Evolutionary conservation across 495 filamentous ascomycete genomes (phyloP).

Genomic region (Trichodelitschia bisporula): DNA sequence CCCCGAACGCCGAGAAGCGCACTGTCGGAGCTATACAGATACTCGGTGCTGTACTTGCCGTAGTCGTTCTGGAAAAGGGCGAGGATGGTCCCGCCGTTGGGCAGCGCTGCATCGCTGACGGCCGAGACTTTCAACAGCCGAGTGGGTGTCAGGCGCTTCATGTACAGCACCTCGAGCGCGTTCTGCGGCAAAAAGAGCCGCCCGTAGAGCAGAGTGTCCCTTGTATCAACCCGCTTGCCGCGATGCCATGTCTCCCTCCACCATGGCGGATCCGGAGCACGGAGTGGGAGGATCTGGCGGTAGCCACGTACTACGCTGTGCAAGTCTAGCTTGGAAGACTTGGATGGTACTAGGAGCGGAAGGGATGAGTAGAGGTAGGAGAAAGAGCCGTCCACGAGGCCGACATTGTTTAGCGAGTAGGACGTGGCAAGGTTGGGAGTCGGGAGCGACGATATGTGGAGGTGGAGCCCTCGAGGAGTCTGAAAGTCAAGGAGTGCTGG

Average conservation of each 20-base stretch:
- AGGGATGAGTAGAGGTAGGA: conserved; percentile 78
- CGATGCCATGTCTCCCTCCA: conserved; percentile 26
- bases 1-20: conserved; percentile 69
- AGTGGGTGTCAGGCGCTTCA: conserved; percentile 56
- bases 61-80: conserved; percentile 68
- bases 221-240: conserved; percentile 18
- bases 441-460: conserved; percentile 74
- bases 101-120: conserved; percentile 50
- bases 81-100: conserved; percentile 51
- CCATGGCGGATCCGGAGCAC: conserved; percentile 21
- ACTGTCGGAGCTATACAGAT: conserved; percentile 78
- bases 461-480: conserved; percentile 50
- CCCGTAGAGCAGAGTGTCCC: conserved; percentile 61
- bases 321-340: conserved; percentile 34
- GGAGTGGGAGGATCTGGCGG: conserved; percentile 32
- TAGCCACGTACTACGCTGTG: conserved; percentile 44
- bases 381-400: conserved; percentile 71
- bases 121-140: conserved; percentile 58
- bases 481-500: conserved; percentile 63
- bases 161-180: conserved; percentile 65
- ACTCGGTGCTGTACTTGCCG: conserved; percentile 74
- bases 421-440: conserved; percentile 79
- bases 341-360: conserved; percentile 29
- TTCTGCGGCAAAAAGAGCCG: conserved; percentile 67
- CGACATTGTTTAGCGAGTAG: conserved; percentile 63